Conservation (phyloP, 2,329 filamentous ascomycete genomes). For the Cladophialophora exuberans region DNA sequence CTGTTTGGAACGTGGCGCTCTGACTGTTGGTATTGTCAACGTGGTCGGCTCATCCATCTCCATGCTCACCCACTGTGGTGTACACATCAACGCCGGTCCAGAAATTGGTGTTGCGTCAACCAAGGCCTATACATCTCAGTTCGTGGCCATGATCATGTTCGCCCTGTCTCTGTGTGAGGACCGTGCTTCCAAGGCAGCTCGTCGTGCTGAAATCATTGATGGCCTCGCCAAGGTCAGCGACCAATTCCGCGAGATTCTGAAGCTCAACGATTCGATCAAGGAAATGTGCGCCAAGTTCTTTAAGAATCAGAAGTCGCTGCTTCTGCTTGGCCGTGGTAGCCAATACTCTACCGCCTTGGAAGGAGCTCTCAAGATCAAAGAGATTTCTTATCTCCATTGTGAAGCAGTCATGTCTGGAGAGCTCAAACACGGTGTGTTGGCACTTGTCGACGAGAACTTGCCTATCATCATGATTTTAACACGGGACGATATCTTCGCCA, state of each 20-base stretch:
- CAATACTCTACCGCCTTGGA: slow-evolving; percentile 97
- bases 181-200: slow-evolving; percentile 88
- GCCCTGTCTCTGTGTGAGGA: slow-evolving; percentile 95
- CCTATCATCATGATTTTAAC: slow-evolving; percentile 99
- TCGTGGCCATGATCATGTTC: slow-evolving; percentile 99
- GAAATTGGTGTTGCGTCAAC: slow-evolving; percentile 99
- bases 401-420: slow-evolving; percentile 99
- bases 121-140: slow-evolving; percentile 99
- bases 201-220: slow-evolving; percentile 94
- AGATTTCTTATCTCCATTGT: slow-evolving; percentile 99
- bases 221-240: slow-evolving; percentile 83
- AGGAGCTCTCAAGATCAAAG: slow-evolving; percentile 98
- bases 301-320: slow-evolving; percentile 95
- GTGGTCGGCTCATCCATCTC: slow-evolving; percentile 98
- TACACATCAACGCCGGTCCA: slow-evolving; percentile 97
- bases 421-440: slow-evolving; percentile 97
- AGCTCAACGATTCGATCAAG: slow-evolving; percentile 93
- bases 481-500: slow-evolving; percentile 92
- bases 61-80: slow-evolving; percentile 97
- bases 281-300: slow-evolving; percentile 87
- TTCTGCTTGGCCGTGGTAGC: slow-evolving; percentile 90
- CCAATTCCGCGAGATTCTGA: slow-evolving; percentile 89
- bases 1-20: slow-evolving; percentile 94
- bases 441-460: slow-evolving; percentile 95
- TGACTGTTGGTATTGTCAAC: slow-evolving; percentile 98